These are phyloP conservation scores for Ophiostoma sp. DNA, from an alignment of 2,329 filamentous ascomycete species.

Conservation along the genomic window DNA sequence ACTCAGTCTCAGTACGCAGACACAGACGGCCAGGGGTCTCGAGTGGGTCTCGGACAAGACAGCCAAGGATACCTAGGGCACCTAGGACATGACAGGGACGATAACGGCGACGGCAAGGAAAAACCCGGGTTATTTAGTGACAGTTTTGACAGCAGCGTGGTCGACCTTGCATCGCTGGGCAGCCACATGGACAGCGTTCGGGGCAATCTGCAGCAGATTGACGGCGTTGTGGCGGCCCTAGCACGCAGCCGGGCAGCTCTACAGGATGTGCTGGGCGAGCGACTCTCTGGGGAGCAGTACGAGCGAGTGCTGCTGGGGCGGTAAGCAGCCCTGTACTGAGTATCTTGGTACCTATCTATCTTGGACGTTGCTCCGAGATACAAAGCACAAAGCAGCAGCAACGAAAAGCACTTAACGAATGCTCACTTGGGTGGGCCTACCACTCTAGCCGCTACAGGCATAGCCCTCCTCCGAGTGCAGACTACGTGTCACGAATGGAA, in stretches of 20 bases:
- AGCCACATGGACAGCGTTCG: conserved; percentile 54
- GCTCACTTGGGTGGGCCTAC: neutral
- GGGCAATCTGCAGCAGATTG: conserved; percentile 50
- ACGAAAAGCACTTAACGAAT: neutral
- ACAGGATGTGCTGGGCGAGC: conserved; percentile 44
- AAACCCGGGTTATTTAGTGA: conserved; percentile 2
- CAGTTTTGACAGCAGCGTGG: conserved; percentile 10
- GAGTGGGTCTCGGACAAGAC: neutral
- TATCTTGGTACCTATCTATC: too few relatives aligned
- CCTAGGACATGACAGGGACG: neutral
- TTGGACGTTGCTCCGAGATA: too few relatives aligned
- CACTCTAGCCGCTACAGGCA: neutral
- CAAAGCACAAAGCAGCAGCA: neutral
- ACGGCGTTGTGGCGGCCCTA: conserved; percentile 48
- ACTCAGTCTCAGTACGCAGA: neutral
- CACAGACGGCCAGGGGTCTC: neutral
- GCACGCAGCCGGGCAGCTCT: conserved; percentile 45
- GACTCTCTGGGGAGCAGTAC: conserved; percentile 43
- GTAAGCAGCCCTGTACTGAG: neutral
- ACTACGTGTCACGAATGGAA: conserved; percentile 17
- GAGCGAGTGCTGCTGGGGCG: conserved; percentile 47
- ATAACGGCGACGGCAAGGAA: neutral
- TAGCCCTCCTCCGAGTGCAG: neutral
- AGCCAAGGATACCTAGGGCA: neutral
- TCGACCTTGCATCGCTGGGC: conserved; percentile 33